These are phyloP conservation scores for Beauveria sp. DNA, from an alignment of 2,329 filamentous ascomycete species.

Conservation along the genomic window DNA sequence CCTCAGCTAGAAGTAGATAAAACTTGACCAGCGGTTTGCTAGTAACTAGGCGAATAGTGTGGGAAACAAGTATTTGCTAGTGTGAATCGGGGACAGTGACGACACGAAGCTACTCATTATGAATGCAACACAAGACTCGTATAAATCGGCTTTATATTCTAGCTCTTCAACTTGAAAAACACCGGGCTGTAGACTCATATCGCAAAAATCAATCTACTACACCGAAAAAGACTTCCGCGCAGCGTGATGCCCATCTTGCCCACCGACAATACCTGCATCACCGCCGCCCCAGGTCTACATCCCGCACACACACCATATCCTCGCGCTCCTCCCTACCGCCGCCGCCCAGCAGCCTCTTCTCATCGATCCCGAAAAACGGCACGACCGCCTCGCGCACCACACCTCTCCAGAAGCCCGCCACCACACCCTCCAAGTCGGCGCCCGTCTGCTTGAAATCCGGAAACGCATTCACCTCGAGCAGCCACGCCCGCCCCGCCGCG, in stretches of 20 bases:
- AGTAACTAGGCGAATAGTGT: too few species aligned
- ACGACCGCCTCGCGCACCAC: slow-evolving; percentile 60
- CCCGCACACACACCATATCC: slow-evolving; percentile 44
- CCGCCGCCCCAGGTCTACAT: slow-evolving; percentile 44
- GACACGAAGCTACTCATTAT: too few species aligned
- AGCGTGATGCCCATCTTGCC: not conserved
- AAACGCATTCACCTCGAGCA: slow-evolving; percentile 92
- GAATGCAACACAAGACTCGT: too few species aligned
- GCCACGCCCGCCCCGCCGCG: slow-evolving; percentile 52
- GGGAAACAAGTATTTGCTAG: too few species aligned
- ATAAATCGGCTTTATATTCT: too few species aligned
- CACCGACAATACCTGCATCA: slow-evolving; percentile 15
- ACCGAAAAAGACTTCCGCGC: not conserved
- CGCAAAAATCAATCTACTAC: not conserved
- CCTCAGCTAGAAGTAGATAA: too few species aligned
- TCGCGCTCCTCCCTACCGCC: slow-evolving; percentile 19
- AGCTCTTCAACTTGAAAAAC: too few species aligned
- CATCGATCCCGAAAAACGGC: slow-evolving; percentile 52
- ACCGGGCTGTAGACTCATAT: too few species aligned
- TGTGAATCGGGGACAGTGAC: too few species aligned
- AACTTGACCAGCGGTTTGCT: too few species aligned
- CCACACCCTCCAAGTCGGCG: slow-evolving; percentile 63
- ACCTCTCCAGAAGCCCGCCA: slow-evolving; percentile 69
- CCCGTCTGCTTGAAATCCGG: slow-evolving; percentile 95
- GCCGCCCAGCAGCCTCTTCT: slow-evolving; percentile 16